A percentile compares a stretch with the other conserved stretches of the same genome.
phyloP scores from a whole-genome alignment of 495 filamentous ascomycete genomes.

The Daldinia vernicosa region DNA sequence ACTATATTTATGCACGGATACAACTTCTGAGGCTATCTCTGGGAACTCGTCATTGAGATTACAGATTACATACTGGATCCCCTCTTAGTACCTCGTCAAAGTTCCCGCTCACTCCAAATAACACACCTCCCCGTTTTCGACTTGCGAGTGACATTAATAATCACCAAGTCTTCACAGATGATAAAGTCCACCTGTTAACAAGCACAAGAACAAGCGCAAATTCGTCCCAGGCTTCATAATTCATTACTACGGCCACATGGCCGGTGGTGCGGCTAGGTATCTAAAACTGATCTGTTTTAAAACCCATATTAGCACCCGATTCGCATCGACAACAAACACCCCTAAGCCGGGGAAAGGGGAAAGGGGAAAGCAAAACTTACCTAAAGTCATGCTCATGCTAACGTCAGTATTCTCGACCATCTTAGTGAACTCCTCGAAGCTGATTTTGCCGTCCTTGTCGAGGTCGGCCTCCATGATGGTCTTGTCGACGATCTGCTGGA shows the following conservation, averaged over 20 bases:
- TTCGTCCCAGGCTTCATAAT: constrained; percentile 27
- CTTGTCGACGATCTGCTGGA: constrained; percentile 99
- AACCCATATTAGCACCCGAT: constrained; percentile 9
- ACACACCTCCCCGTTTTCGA: background rate
- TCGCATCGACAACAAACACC: background rate
- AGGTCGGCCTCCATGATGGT: constrained; percentile 99
- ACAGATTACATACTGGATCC: background rate
- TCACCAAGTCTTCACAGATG: background rate
- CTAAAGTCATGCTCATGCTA: constrained; percentile 97
- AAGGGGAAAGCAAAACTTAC: constrained; percentile 62
- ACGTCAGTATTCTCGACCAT: constrained; percentile 99
- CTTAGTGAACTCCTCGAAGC: constrained; percentile 97
- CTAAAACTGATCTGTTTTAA: constrained; percentile 37
- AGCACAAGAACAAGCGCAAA: constrained; percentile 1
- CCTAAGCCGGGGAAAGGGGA: background rate
- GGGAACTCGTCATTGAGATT: background rate
- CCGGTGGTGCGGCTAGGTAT: constrained; percentile 27
- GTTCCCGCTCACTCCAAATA: background rate
- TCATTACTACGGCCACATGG: constrained; percentile 32
- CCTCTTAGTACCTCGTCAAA: background rate
- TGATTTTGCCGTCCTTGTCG: constrained; percentile 97
- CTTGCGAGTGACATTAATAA: background rate
- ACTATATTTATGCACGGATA: no score
- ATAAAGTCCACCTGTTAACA: background rate
- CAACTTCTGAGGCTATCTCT: no score